These are phyloP conservation scores for Colletotrichum siamense DNA, from an alignment of 2,329 filamentous ascomycete species.

Conservation along the genomic window DNA sequence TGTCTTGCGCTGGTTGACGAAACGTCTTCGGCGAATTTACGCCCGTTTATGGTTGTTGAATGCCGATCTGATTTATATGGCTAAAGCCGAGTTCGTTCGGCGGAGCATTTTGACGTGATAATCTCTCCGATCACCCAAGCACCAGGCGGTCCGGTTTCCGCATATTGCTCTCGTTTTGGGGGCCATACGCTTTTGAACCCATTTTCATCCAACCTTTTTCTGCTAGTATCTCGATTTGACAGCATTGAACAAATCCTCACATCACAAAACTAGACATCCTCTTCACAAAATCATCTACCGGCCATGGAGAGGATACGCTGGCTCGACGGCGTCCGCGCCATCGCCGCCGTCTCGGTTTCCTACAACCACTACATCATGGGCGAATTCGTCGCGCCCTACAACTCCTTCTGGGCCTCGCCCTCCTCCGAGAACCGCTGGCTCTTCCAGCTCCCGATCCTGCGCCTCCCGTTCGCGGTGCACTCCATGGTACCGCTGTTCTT, in stretches of 20 bases:
- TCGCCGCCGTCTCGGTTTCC: neutral
- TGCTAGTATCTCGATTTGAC: neutral
- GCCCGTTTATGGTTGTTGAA: neutral
- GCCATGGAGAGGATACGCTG: neutral
- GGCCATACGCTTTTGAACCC: neutral
- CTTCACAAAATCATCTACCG: neutral
- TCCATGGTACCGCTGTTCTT: slow-evolving; percentile 21
- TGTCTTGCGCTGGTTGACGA: neutral
- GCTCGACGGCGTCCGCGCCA: neutral
- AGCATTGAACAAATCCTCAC: neutral
- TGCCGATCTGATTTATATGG: neutral
- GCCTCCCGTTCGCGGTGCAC: slow-evolving; percentile 6
- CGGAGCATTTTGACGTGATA: neutral
- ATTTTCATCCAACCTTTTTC: neutral
- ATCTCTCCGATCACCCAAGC: neutral
- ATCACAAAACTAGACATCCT: neutral
- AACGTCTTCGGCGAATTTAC: neutral
- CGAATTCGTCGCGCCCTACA: neutral
- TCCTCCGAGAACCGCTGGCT: neutral
- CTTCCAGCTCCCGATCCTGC: slow-evolving; percentile 10
- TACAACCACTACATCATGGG: neutral
- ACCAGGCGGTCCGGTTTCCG: neutral
- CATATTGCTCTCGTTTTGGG: neutral
- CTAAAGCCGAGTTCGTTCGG: neutral
- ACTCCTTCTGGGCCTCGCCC: neutral